phyloP scores from a whole-genome alignment of 768 basidiomycete species.

The Trichaptum fuscoviolaceum region DNA sequence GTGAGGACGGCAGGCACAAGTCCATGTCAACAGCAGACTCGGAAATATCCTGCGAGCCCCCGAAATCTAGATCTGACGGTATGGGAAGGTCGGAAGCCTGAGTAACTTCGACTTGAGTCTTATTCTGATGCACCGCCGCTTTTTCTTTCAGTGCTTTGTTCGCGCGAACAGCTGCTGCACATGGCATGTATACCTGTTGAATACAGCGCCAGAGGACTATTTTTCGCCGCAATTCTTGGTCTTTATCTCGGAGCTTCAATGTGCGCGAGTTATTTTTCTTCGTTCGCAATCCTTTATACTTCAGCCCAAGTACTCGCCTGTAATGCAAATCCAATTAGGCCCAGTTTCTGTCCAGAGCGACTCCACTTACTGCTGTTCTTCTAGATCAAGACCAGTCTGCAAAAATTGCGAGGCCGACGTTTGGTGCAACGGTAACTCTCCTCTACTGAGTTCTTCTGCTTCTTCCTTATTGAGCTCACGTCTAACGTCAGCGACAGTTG shows the following conservation, averaged over 20 bases:
- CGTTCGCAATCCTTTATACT: neutral
- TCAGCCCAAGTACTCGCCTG: neutral
- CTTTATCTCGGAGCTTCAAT: neutral
- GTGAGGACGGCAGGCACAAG: constrained; percentile 19
- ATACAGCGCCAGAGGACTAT: constrained; percentile 12
- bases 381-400: neutral
- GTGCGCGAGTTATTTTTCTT: neutral
- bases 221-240: neutral
- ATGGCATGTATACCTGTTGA: constrained; percentile 16
- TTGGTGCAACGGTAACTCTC: neutral
- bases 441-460: neutral
- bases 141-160: neutral
- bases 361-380: neutral
- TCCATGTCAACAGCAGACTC: too few relatives aligned
- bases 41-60: too few relatives aligned
- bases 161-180: neutral
- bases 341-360: neutral
- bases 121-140: neutral
- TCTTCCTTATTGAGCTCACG: neutral
- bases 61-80: too few relatives aligned
- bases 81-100: too few relatives aligned
- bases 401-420: neutral
- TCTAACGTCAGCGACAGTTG: neutral
- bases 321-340: neutral
- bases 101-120: too few relatives aligned